phyloP scores from a whole-genome alignment of 1,139 yeast species.

The Scheffersomyces parashehatae region DNA sequence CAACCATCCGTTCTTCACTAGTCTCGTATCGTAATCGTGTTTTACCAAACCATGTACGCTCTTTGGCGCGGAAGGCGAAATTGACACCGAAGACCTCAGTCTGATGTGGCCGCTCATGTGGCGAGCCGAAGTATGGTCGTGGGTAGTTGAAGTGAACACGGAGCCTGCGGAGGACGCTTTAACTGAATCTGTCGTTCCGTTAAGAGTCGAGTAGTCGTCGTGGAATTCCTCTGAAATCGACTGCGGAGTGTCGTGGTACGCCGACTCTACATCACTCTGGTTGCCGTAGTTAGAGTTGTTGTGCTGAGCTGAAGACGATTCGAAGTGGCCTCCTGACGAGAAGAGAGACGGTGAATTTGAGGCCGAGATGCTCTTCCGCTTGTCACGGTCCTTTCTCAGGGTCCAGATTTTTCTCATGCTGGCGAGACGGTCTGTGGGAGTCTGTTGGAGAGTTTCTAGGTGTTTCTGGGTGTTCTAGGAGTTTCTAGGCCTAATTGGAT shows the following conservation, averaged over 20 bases:
- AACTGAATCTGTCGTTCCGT: conserved; percentile 4
- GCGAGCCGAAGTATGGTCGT: too few species aligned
- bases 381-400: conserved; percentile 31
- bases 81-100: background rate
- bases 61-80: conserved; percentile 2
- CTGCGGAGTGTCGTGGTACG: background rate
- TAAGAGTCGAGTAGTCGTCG: conserved; percentile 15
- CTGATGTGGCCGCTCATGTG: background rate
- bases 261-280: background rate
- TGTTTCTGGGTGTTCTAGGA: too few species aligned
- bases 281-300: background rate
- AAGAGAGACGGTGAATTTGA: conserved; percentile 4
- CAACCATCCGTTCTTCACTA: conserved; percentile 42
- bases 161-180: too few species aligned
- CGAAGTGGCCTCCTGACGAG: too few species aligned
- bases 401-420: conserved; percentile 34
- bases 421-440: too few species aligned
- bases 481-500: too few species aligned
- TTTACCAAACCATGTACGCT: conserved; percentile 23
- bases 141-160: too few species aligned
- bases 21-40: conserved; percentile 35
- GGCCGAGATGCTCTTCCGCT: conserved; percentile 24
- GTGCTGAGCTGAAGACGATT: background rate
- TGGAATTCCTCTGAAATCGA: conserved; percentile 10
- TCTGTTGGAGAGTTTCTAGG: too few species aligned